A percentile compares a stretch with the other conserved stretches of the same genome.
phyloP scores from a whole-genome alignment of 192 early-diverging fungal species.

The Backusella psychrophila region DNA sequence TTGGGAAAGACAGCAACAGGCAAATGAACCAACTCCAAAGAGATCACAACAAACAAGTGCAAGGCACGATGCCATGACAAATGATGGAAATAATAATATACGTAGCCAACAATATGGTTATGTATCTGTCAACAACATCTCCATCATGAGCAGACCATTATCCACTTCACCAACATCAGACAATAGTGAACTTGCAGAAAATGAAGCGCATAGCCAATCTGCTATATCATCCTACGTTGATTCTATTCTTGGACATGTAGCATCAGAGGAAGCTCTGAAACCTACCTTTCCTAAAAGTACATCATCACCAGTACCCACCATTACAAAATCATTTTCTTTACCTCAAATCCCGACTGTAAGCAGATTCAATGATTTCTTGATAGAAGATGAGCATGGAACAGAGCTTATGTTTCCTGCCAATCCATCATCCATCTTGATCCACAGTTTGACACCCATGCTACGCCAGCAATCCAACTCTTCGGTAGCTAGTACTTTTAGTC shows the following conservation, averaged over 20 bases:
- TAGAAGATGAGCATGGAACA: slow-evolving; percentile 13
- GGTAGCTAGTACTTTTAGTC: background rate
- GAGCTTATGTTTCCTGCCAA: slow-evolving; percentile 17
- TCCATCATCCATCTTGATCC: slow-evolving; percentile 12
- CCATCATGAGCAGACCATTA: slow-evolving; percentile 8
- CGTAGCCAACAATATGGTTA: background rate
- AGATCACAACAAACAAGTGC: background rate
- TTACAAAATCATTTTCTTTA: slow-evolving; percentile 8
- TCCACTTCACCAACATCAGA: background rate
- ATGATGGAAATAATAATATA: background rate
- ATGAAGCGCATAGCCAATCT: background rate
- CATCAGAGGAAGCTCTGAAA: background rate
- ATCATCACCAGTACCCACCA: background rate
- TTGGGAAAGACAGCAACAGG: slow-evolving; percentile 23
- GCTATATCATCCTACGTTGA: slow-evolving; percentile 3
- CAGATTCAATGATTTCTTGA: slow-evolving; percentile 16
- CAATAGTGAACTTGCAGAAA: background rate
- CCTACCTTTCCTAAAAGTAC: background rate
- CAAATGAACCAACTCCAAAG: background rate
- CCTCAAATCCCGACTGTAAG: slow-evolving; percentile 23
- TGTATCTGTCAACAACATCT: background rate
- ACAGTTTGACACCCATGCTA: background rate
- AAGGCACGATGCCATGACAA: background rate
- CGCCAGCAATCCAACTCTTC: slow-evolving; percentile 7
- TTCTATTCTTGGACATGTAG: slow-evolving; percentile 2